Percentiles rank a stretch among this genome's conserved stretches.
Evolutionary conservation across 2,329 filamentous ascomycete species (phyloP).

Genomic region (Phoma sp.): DNA sequence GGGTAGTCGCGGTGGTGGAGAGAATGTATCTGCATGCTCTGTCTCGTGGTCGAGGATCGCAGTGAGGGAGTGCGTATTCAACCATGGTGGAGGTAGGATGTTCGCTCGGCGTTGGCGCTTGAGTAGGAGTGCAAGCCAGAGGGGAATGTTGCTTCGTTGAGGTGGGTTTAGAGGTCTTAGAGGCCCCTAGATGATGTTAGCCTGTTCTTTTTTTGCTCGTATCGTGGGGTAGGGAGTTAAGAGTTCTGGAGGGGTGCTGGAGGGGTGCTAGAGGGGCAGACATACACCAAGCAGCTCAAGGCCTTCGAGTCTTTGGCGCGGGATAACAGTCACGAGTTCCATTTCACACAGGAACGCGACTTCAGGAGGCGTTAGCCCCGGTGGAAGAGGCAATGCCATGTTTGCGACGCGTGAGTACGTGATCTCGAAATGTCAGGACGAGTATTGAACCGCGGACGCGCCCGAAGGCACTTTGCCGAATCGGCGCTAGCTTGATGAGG

Average conservation of each 20-base stretch:
- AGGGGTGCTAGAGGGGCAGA: slow-evolving; percentile 49
- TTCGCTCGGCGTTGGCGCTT: slow-evolving; percentile 95
- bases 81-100: slow-evolving; percentile 90
- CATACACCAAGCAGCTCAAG: slow-evolving; percentile 86
- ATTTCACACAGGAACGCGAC: slow-evolving; percentile 96
- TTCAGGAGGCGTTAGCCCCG: slow-evolving; percentile 81
- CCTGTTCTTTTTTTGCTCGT: not conserved
- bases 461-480: slow-evolving; percentile 23
- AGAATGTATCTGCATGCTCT: slow-evolving; percentile 71
- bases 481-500: slow-evolving; percentile 27
- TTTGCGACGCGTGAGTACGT: slow-evolving; percentile 35
- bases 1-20: slow-evolving; percentile 78
- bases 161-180: slow-evolving; percentile 81
- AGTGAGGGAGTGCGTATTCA: slow-evolving; percentile 76
- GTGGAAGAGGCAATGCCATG: slow-evolving; percentile 69
- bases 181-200: slow-evolving; percentile 67
- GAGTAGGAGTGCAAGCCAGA: slow-evolving; percentile 94
- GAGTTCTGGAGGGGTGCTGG: too few relatives aligned
- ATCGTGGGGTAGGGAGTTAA: too few relatives aligned
- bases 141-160: slow-evolving; percentile 77
- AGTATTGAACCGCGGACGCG: slow-evolving; percentile 20
- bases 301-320: slow-evolving; percentile 85
- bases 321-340: slow-evolving; percentile 92
- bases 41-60: slow-evolving; percentile 84
- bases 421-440: slow-evolving; percentile 13